phyloP scores from a whole-genome alignment of 345 rosid species.

The Gossypium turneri region DNA sequence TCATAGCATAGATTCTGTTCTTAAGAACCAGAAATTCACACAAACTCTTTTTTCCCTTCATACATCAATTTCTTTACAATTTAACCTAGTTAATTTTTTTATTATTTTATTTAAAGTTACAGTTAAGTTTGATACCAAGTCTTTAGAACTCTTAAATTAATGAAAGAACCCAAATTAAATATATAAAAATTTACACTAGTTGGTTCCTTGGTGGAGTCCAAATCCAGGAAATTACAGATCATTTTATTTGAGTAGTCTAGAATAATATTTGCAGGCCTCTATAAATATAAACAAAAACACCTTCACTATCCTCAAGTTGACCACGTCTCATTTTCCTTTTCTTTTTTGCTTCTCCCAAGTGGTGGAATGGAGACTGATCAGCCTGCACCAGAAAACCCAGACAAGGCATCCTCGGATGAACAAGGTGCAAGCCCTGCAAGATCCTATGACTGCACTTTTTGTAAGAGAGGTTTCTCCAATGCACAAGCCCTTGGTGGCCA shows the following conservation, averaged over 20 bases:
- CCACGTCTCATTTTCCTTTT: constrained; percentile 9
- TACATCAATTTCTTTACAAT: too few relatives aligned
- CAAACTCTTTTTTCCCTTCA: too few relatives aligned
- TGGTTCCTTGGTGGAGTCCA: constrained; percentile 24
- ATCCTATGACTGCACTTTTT: constrained; percentile 70
- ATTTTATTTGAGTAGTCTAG: not conserved
- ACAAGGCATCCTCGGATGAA: constrained; percentile 22
- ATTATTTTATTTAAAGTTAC: too few relatives aligned
- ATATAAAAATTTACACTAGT: not conserved
- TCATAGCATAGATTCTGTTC: not conserved
- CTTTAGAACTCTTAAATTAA: too few relatives aligned
- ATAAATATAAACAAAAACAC: constrained; percentile 13
- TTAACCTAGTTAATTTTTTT: too few relatives aligned
- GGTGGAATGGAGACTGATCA: constrained; percentile 29
- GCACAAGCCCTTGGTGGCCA: constrained; percentile 95
- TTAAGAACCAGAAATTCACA: too few relatives aligned
- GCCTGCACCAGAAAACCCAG: constrained; percentile 19
- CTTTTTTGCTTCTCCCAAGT: not conserved
- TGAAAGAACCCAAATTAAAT: not conserved
- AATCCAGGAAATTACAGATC: constrained; percentile 9
- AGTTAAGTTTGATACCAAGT: too few relatives aligned
- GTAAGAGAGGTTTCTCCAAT: constrained; percentile 85
- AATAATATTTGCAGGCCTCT: constrained; percentile 15
- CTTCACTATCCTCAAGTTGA: constrained; percentile 14
- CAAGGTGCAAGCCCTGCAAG: constrained; percentile 32